Percentiles rank a stretch among this genome's conserved stretches.
These are phyloP conservation scores for Phytophthora niederhauseri DNA, from an alignment of 352 stramenopile genomes.

Conservation along the genomic window DNA sequence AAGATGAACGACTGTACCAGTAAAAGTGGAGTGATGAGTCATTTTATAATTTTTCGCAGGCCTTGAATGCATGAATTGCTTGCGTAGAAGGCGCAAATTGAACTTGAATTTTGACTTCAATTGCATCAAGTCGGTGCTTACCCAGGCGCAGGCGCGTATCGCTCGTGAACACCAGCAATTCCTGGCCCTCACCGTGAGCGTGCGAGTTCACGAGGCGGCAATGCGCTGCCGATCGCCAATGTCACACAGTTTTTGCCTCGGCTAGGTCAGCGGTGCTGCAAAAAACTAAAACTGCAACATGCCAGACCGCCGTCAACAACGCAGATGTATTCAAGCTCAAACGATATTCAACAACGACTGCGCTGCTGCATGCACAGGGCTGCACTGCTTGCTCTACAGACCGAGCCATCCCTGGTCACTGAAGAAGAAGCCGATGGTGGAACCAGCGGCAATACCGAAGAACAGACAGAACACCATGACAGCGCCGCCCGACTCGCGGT, in stretches of 20 bases:
- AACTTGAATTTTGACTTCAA: slow-evolving; percentile 6
- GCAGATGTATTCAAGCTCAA: neutral
- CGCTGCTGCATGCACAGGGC: neutral
- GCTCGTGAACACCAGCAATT: slow-evolving; percentile 7
- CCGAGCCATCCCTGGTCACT: slow-evolving; percentile 48
- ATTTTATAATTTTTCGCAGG: neutral
- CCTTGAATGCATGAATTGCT: neutral
- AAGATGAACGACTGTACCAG: too few species aligned
- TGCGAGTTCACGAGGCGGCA: neutral
- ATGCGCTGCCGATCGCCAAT: neutral
- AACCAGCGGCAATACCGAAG: slow-evolving; percentile 46
- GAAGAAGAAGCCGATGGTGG: slow-evolving; percentile 56
- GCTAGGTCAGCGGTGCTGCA: neutral
- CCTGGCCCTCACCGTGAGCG: neutral
- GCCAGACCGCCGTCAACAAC: neutral
- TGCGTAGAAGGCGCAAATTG: slow-evolving; percentile 6
- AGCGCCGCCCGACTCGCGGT: slow-evolving; percentile 55
- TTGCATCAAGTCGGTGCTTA: slow-evolving; percentile 6
- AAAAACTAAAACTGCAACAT: slow-evolving; percentile 7
- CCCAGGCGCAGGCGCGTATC: slow-evolving; percentile 1
- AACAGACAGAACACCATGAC: slow-evolving; percentile 67
- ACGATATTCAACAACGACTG: neutral
- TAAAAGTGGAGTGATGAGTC: neutral
- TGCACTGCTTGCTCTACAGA: slow-evolving; percentile 20
- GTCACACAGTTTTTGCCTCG: neutral